Conservation (phyloP, 306 rosid genomes). For the Dalbergia cultrata region DNA sequence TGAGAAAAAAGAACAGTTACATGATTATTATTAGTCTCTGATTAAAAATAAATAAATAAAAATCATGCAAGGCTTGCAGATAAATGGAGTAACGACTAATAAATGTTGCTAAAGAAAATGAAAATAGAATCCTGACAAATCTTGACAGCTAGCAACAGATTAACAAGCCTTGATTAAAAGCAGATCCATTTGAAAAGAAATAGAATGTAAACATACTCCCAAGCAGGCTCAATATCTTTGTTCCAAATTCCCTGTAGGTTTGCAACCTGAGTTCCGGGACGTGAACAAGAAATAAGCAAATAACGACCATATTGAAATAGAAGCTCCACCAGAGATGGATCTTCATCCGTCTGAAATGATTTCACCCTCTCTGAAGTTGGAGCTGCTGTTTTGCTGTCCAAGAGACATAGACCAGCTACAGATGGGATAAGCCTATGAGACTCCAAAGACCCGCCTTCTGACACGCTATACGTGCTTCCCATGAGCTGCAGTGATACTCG, state of each 20-base stretch:
- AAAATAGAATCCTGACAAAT: constrained; percentile 1
- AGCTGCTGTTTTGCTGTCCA: constrained; percentile 41
- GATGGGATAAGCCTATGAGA: constrained; percentile 9
- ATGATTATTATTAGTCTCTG: constrained; percentile 38
- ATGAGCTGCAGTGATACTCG: constrained; percentile 75
- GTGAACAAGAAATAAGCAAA: constrained; percentile 78
- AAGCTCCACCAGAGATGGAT: constrained; percentile 80
- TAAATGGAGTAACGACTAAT: not conserved
- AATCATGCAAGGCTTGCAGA: constrained; percentile 34
- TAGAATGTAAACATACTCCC: constrained; percentile 65
- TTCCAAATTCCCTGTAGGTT: constrained; percentile 92
- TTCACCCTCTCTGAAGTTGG: constrained; percentile 81
- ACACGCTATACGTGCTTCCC: constrained; percentile 45
- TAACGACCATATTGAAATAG: constrained; percentile 85
- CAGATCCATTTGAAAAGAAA: constrained; percentile 33
- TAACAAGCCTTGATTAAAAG: constrained; percentile 18
- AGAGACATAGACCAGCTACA: constrained; percentile 16
- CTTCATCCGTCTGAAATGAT: constrained; percentile 77
- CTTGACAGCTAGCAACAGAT: not conserved
- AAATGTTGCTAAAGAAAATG: not conserved
- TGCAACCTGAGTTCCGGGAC: constrained; percentile 79
- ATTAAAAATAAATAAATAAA: not conserved
- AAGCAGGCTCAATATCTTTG: constrained; percentile 66
- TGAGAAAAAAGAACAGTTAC: constrained; percentile 46
- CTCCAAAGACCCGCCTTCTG: constrained; percentile 41